Conservation (phyloP, 2,329 filamentous ascomycete genomes). For the Phyllachora maydis region DNA sequence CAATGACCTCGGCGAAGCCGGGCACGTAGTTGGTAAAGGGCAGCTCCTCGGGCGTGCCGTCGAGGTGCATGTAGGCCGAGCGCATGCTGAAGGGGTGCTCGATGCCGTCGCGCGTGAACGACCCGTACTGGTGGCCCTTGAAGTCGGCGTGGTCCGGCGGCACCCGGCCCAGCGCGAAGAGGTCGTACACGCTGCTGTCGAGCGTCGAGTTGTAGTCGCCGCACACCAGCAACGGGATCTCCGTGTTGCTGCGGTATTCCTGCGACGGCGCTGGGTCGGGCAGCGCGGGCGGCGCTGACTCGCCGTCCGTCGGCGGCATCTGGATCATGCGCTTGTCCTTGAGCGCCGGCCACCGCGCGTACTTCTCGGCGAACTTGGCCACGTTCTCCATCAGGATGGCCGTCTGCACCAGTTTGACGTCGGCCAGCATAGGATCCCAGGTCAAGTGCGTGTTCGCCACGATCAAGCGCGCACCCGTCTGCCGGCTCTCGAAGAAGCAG, state of each 20-base stretch:
- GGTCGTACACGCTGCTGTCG: slow-evolving; percentile 77
- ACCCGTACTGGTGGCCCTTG: slow-evolving; percentile 66
- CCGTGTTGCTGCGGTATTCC: slow-evolving; percentile 67
- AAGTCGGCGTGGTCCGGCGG: slow-evolving; percentile 65
- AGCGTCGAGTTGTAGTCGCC: slow-evolving; percentile 90
- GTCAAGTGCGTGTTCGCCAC: slow-evolving; percentile 87
- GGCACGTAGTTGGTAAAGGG: slow-evolving; percentile 95
- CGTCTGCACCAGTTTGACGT: slow-evolving; percentile 92
- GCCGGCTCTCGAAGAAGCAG: slow-evolving; percentile 78
- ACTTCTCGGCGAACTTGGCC: slow-evolving; percentile 68
- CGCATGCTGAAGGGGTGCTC: slow-evolving; percentile 87
- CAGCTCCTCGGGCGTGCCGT: slow-evolving; percentile 65
- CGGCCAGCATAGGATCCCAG: slow-evolving; percentile 78
- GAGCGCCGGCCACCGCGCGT: slow-evolving; percentile 56
- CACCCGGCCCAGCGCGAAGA: slow-evolving; percentile 65
- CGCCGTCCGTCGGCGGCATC: slow-evolving; percentile 19
- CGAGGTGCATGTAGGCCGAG: slow-evolving; percentile 69
- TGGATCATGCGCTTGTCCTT: slow-evolving; percentile 55
- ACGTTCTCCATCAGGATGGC: slow-evolving; percentile 90
- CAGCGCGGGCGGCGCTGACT: slow-evolving; percentile 25
- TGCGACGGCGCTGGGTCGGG: slow-evolving; percentile 59
- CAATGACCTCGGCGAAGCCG: slow-evolving; percentile 76
- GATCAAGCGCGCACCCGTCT: slow-evolving; percentile 78
- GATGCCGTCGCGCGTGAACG: slow-evolving; percentile 81
- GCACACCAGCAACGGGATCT: slow-evolving; percentile 80